Conservation (phyloP, 2,329 filamentous ascomycete genomes). For the Clathrospora elynae region DNA sequence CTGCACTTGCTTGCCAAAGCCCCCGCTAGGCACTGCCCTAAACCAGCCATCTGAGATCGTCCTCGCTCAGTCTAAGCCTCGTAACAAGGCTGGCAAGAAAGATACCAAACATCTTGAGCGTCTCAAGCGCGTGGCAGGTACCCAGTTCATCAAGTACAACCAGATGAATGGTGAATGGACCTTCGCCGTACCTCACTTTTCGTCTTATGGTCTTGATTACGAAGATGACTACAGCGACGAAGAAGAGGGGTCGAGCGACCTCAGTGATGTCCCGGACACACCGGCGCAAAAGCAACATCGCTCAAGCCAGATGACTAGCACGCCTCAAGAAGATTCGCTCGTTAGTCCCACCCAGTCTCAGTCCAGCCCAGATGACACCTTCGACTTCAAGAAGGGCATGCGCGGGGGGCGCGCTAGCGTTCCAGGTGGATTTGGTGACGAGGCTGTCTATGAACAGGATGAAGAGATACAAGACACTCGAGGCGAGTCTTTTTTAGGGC, state of each 20-base stretch:
- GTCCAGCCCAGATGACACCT: constrained; percentile 59
- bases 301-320: constrained; percentile 42
- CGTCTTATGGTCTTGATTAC: constrained; percentile 87
- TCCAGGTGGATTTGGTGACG: constrained; percentile 80
- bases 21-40: constrained; percentile 80
- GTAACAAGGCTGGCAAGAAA: constrained; percentile 68
- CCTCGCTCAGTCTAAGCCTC: constrained; percentile 93
- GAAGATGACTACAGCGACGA: constrained; percentile 65
- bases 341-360: constrained; percentile 47
- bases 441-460: constrained; percentile 59
- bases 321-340: constrained; percentile 45
- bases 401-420: constrained; percentile 58
- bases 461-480: constrained; percentile 58
- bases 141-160: constrained; percentile 81
- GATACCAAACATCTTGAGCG: constrained; percentile 83
- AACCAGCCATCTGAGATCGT: constrained; percentile 88
- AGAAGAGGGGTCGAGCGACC: constrained; percentile 55
- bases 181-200: constrained; percentile 95
- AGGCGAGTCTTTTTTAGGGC: constrained; percentile 85
- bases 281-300: constrained; percentile 44
- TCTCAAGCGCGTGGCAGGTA: constrained; percentile 78
- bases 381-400: constrained; percentile 61
- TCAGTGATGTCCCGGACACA: constrained; percentile 53
- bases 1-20: constrained; percentile 64
- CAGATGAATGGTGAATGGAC: constrained; percentile 81